Percentiles rank a stretch among this genome's conserved stretches.
Evolutionary conservation across 257 asterid genomes (phyloP).

Genomic region (Solanum habrochaites): DNA sequence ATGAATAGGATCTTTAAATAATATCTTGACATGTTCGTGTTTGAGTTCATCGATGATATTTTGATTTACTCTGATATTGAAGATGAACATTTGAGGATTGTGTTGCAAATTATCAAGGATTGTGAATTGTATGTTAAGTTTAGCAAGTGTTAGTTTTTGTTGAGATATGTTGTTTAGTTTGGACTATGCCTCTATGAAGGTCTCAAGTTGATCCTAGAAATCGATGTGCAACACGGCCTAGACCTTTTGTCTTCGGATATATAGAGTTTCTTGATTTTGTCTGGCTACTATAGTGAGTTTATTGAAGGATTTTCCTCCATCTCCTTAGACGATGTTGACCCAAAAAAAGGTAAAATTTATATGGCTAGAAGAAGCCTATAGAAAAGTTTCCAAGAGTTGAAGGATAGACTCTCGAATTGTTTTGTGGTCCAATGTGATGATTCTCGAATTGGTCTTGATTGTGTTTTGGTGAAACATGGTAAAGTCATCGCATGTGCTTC

Average conservation of each 20-base stretch:
- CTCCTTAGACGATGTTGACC: neutral
- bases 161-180: neutral
- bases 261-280: no score
- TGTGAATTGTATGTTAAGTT: neutral
- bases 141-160: neutral
- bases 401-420: no score
- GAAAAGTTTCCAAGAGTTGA: neutral
- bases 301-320: neutral
- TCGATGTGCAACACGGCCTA: neutral
- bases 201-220: neutral
- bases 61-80: neutral
- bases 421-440: neutral
- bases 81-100: neutral
- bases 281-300: neutral
- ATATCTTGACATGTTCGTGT: no score
- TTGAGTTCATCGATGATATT: neutral
- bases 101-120: neutral
- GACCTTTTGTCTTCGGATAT: neutral
- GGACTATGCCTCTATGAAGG: neutral
- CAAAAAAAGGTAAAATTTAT: neutral
- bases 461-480: neutral
- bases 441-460: neutral
- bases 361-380: neutral
- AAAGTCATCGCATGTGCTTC: neutral
- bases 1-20: no score